These are phyloP conservation scores for Kokia cookei DNA, from an alignment of 441 rosid genomes.

Conservation along the genomic window DNA sequence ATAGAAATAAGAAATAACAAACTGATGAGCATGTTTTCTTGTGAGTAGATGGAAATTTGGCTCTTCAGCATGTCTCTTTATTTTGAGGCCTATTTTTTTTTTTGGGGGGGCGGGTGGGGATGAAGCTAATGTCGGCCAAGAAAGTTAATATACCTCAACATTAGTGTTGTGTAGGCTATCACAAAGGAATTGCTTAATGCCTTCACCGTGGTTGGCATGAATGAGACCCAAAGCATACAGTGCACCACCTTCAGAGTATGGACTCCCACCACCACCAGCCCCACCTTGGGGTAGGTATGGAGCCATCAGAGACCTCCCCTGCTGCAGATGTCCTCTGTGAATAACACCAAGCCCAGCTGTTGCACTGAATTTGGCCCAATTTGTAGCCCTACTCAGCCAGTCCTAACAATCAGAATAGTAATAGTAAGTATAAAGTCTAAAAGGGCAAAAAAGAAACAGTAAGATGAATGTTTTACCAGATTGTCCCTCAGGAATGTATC, in stretches of 20 bases:
- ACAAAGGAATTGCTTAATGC: conserved; percentile 83
- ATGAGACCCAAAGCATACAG: conserved; percentile 90
- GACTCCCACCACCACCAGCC: conserved; percentile 63
- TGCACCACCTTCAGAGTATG: conserved; percentile 92
- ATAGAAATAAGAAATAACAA: background rate
- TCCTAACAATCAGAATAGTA: conserved; percentile 45
- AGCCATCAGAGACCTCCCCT: conserved; percentile 91
- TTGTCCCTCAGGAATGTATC: conserved; percentile 96
- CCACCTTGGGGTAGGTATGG: conserved; percentile 95
- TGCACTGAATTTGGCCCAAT: conserved; percentile 99
- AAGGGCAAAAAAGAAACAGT: background rate
- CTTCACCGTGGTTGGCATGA: conserved; percentile 98
- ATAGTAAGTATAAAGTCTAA: background rate
- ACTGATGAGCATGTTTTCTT: background rate
- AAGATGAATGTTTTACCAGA: conserved; percentile 39
- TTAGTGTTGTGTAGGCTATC: conserved; percentile 73
- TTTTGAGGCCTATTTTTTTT: background rate
- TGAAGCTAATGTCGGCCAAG: background rate
- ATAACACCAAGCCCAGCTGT: conserved; percentile 94
- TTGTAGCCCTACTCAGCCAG: conserved; percentile 97
- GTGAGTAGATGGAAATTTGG: background rate
- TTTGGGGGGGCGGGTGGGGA: too few relatives aligned
- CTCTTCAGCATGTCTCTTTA: background rate
- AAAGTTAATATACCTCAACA: conserved; percentile 61
- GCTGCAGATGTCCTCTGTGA: conserved; percentile 85